These are phyloP conservation scores for Sisymbrium irio DNA, from an alignment of 345 rosid genomes.

Conservation along the genomic window DNA sequence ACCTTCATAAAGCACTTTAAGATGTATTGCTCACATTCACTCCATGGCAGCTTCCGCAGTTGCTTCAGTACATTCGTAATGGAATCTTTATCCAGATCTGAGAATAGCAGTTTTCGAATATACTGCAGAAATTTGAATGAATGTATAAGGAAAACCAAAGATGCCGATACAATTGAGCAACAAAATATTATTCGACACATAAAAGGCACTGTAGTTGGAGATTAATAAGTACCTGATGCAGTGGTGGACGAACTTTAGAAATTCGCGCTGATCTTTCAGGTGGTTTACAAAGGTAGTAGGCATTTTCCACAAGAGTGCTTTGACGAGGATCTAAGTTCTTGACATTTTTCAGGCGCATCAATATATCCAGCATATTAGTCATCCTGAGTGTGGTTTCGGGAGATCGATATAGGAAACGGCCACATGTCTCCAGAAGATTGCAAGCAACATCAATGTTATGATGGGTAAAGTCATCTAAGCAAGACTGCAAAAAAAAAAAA, in stretches of 20 bases:
- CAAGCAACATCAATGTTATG: conserved; percentile 99
- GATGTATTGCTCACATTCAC: conserved; percentile 86
- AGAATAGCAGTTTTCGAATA: conserved; percentile 79
- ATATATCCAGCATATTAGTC: conserved; percentile 97
- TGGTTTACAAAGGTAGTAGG: conserved; percentile 96
- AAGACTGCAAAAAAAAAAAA: conserved; percentile 75
- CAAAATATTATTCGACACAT: background rate
- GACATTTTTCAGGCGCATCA: conserved; percentile 99
- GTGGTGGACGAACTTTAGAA: conserved; percentile 86
- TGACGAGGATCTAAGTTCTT: conserved; percentile 98
- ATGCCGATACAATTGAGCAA: background rate
- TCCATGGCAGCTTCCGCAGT: conserved; percentile 96
- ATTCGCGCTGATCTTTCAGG: conserved; percentile 97
- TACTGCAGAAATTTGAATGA: conserved; percentile 54
- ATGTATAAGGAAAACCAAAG: conserved; percentile 6
- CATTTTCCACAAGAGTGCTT: conserved; percentile 97
- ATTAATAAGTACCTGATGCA: conserved; percentile 65
- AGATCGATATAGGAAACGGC: conserved; percentile 95
- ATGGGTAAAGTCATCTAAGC: conserved; percentile 98
- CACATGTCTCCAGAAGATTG: conserved; percentile 98
- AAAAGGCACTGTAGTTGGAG: background rate
- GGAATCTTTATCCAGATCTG: conserved; percentile 94
- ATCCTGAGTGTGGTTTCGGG: conserved; percentile 91
- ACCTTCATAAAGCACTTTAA: conserved; percentile 98
- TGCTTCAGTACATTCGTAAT: conserved; percentile 92